Evolutionary conservation across 345 rosid genomes (phyloP).

Genomic region (Moricandia moricandioides): DNA sequence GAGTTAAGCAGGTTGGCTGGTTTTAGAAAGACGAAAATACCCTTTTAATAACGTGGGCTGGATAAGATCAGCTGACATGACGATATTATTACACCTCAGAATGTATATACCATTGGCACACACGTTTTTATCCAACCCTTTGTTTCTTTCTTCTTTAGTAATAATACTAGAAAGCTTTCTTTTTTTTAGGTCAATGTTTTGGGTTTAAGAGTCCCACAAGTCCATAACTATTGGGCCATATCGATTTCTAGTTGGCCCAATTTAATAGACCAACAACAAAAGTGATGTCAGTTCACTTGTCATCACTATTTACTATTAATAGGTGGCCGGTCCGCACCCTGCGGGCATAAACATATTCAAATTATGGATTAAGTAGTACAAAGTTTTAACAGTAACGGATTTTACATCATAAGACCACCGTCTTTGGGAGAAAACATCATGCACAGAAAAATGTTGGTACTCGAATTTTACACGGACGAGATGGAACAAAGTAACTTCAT

Average conservation of each 20-base stretch:
- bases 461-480: no score
- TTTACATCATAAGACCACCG: no score
- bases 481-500: no score
- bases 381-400: no score
- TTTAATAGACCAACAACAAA: not conserved
- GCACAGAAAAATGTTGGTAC: no score
- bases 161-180: not conserved
- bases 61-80: not conserved
- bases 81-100: not conserved
- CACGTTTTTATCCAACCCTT: conserved; percentile 18
- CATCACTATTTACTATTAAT: not conserved
- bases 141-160: not conserved
- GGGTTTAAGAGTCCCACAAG: not conserved
- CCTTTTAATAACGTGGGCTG: conserved; percentile 18
- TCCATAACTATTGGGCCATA: not conserved
- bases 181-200: not conserved
- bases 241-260: not conserved
- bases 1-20: conserved; percentile 11
- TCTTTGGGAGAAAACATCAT: no score
- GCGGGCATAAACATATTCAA: no score
- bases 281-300: not conserved
- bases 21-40: not conserved
- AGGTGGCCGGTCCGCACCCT: no score
- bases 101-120: not conserved
- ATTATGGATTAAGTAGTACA: no score